Evolutionary conservation across 257 asterid genomes (phyloP), one percentile per base, ranked within the genome.

Genomic region (Solanum etuberosum): DNA sequence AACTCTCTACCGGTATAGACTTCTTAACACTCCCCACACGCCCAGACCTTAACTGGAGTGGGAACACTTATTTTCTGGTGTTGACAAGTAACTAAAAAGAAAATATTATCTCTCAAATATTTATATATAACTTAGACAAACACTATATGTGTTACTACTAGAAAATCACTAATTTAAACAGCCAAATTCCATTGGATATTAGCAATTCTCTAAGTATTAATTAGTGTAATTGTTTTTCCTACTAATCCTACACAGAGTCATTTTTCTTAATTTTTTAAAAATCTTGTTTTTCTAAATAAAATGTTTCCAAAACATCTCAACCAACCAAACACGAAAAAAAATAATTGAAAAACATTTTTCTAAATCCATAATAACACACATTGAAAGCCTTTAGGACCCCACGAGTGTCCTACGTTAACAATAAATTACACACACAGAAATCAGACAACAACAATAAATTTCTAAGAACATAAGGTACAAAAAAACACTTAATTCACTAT

Each of bases 1-100:
- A 20, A 54, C 5, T 20, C 12, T 54, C 63, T 54, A 20, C 5
- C 5, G 25, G 0, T 20, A 0, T 54, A 0, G 25, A 54, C 63
- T 54, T 54, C 1, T 54, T 54, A 54, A 1, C 63, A 54, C 63
- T 54, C 25, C 11, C 63, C 5, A 23, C 63, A 20, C 2, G 5
- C 63, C 5, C 46, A 40, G 0, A 40, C 10, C 0, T 54, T 40
- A 9, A 40, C 46, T 2, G 46, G 46, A 3, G 21, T 37, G 40
- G 40, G 61, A 51, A 51, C 61, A 51, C 9, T 51, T 51, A 51
- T 51, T 51, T 51, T 5, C 6, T 51, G 23, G 23, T 1, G 23
- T 51, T 51, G 23, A 51, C 61, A 51, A 51, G 9, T 51, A 51
- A 51, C 61, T 15, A 51, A 0, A 51, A 16, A 6, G 23, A 51